These are phyloP conservation scores for Neopestalotiopsis clavispora DNA, from an alignment of 2,329 filamentous ascomycete species.

Conservation along the genomic window DNA sequence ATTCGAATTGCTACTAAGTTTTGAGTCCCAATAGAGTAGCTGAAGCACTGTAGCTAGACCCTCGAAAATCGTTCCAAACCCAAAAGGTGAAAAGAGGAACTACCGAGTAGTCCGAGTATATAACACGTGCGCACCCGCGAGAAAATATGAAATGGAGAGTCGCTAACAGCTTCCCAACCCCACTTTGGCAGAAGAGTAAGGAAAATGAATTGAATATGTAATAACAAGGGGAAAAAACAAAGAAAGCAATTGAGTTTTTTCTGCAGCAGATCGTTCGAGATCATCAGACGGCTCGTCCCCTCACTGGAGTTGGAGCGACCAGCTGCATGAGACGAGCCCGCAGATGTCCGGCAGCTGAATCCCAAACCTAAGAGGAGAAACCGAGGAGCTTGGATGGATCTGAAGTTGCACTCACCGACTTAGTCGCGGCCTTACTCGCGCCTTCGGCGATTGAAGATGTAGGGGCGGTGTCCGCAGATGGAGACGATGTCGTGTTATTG, in stretches of 20 bases:
- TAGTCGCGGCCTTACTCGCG: constrained; percentile 2
- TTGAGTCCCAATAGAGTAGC: neutral
- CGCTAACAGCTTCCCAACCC: neutral
- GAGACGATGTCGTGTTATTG: neutral
- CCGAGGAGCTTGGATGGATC: neutral
- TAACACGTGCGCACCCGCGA: neutral
- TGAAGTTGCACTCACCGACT: constrained; percentile 14
- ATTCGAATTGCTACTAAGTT: neutral
- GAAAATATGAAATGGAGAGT: neutral
- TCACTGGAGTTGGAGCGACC: constrained; percentile 20
- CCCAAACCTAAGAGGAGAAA: neutral
- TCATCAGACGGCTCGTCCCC: constrained; percentile 21
- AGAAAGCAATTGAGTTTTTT: constrained; percentile 15
- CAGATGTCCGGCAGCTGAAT: constrained; percentile 15
- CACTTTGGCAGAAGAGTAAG: neutral
- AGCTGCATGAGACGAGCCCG: neutral
- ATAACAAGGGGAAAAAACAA: neutral
- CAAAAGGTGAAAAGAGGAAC: neutral
- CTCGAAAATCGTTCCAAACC: constrained; percentile 4
- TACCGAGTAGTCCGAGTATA: neutral
- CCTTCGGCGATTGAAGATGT: constrained; percentile 14
- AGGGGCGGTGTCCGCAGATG: neutral
- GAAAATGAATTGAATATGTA: neutral
- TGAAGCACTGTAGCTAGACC: neutral
- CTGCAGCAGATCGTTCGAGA: constrained; percentile 21